These are phyloP conservation scores for Ustilago sp. DNA, from an alignment of 1,284 basidiomycete species.

Conservation along the genomic window DNA sequence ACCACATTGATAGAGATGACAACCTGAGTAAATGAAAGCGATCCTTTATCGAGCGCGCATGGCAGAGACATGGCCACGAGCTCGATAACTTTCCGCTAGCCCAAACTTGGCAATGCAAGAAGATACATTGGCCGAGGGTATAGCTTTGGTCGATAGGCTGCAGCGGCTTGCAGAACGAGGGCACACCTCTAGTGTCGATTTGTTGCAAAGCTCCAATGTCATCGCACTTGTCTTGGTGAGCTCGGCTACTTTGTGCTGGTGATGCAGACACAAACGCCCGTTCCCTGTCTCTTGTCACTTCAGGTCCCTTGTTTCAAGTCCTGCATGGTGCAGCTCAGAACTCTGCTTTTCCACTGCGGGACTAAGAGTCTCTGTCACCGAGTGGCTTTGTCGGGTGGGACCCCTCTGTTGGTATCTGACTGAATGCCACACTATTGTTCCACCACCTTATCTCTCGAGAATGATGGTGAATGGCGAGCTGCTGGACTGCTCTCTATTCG, in stretches of 20 bases:
- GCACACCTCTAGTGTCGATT: not conserved
- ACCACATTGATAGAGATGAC: not conserved
- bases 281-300: not conserved
- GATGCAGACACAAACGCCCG: not conserved
- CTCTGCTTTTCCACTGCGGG: not conserved
- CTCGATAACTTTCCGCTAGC: too few relatives aligned
- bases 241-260: too few relatives aligned
- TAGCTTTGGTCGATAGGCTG: not conserved
- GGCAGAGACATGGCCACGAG: not conserved
- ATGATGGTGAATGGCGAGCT: not conserved
- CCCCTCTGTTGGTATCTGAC: not conserved
- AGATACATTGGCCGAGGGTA: too few relatives aligned
- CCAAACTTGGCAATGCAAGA: too few relatives aligned
- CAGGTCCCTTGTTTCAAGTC: not conserved
- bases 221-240: not conserved
- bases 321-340: constrained; percentile 1
- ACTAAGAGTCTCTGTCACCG: not conserved
- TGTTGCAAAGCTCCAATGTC: not conserved
- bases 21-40: not conserved
- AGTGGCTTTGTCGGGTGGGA: not conserved
- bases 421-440: not conserved
- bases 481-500: not conserved
- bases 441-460: not conserved
- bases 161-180: not conserved
- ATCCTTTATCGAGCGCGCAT: not conserved